Evolutionary conservation across 192 early-diverging fungal species (phyloP).

Genomic region (Entomortierella parvispora): DNA sequence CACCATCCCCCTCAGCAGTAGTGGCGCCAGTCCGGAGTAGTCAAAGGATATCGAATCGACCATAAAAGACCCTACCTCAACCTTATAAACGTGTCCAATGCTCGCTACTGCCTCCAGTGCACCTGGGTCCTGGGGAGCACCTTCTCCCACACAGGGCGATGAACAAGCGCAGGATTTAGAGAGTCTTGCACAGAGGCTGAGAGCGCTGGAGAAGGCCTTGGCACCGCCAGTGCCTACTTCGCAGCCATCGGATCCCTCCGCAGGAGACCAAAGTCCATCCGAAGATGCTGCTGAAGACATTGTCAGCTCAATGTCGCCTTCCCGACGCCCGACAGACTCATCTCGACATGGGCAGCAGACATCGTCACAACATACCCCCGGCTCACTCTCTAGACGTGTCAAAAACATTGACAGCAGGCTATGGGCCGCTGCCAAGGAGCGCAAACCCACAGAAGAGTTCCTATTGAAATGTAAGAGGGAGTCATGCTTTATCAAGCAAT

Average conservation of each 20-base stretch:
- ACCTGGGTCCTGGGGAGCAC: neutral
- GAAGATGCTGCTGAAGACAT: constrained; percentile 27
- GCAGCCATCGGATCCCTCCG: neutral
- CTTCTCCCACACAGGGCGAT: constrained; percentile 3
- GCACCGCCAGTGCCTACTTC: constrained; percentile 1
- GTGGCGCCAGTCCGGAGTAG: too few species aligned
- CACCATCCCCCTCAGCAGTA: too few species aligned
- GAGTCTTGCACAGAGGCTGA: constrained; percentile 31
- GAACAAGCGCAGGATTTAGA: constrained; percentile 44
- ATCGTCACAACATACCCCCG: constrained; percentile 17
- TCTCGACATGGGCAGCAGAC: neutral
- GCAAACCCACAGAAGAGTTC: constrained; percentile 42
- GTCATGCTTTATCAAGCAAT: neutral
- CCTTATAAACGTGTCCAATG: constrained; percentile 4
- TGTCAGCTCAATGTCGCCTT: constrained; percentile 19
- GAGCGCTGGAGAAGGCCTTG: constrained; percentile 28
- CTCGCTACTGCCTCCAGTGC: constrained; percentile 9
- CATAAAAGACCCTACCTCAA: too few species aligned
- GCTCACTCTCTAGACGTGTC: constrained; percentile 40
- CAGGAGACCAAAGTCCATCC: constrained; percentile 19
- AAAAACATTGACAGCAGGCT: constrained; percentile 31
- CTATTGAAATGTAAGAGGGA: constrained; percentile 33
- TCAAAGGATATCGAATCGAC: too few species aligned
- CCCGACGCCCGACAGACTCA: neutral
- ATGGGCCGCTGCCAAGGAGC: constrained; percentile 26